Percentiles rank a stretch among this genome's conserved stretches.
Evolutionary conservation across 1,284 basidiomycete species (phyloP).

Genomic region (Ganoderma boninense): DNA sequence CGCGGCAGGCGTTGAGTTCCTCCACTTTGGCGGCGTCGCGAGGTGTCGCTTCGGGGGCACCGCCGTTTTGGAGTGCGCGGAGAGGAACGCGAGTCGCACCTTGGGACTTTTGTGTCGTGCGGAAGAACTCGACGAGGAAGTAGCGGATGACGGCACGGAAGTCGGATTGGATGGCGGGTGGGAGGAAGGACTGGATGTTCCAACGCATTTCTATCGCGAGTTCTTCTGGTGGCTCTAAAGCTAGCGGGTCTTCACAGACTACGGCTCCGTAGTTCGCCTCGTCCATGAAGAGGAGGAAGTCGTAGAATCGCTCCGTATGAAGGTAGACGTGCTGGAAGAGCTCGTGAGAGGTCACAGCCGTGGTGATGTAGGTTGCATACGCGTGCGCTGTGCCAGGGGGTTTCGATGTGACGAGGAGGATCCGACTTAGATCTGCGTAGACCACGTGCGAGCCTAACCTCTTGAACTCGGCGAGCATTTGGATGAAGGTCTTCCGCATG

Average conservation of each 20-base stretch:
- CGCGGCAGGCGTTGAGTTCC: slow-evolving; percentile 73
- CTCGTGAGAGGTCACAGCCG: slow-evolving; percentile 94
- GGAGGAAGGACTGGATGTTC: slow-evolving; percentile 95
- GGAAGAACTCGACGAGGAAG: slow-evolving; percentile 90
- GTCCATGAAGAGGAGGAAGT: slow-evolving; percentile 97
- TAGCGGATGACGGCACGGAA: slow-evolving; percentile 82
- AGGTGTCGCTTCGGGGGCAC: slow-evolving; percentile 67
- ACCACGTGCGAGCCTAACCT: slow-evolving; percentile 93
- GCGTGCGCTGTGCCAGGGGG: slow-evolving; percentile 96
- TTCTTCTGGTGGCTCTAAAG: slow-evolving; percentile 71
- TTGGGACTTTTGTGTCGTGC: slow-evolving; percentile 74
- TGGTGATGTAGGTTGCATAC: slow-evolving; percentile 94
- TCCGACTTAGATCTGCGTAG: slow-evolving; percentile 93
- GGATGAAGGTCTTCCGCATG: slow-evolving; percentile 98
- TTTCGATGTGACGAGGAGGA: slow-evolving; percentile 94
- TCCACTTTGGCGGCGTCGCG: slow-evolving; percentile 74
- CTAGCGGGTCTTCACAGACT: slow-evolving; percentile 81
- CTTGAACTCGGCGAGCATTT: slow-evolving; percentile 96
- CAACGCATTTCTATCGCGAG: slow-evolving; percentile 89
- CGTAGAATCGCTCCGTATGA: slow-evolving; percentile 91
- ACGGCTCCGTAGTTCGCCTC: slow-evolving; percentile 93
- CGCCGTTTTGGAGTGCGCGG: slow-evolving; percentile 73
- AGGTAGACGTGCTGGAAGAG: slow-evolving; percentile 95
- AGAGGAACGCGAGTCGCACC: slow-evolving; percentile 75
- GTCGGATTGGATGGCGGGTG: slow-evolving; percentile 82